phyloP scores from a whole-genome alignment of 2,329 filamentous ascomycete genomes.

The Ophiosphaerella herpotricha region DNA sequence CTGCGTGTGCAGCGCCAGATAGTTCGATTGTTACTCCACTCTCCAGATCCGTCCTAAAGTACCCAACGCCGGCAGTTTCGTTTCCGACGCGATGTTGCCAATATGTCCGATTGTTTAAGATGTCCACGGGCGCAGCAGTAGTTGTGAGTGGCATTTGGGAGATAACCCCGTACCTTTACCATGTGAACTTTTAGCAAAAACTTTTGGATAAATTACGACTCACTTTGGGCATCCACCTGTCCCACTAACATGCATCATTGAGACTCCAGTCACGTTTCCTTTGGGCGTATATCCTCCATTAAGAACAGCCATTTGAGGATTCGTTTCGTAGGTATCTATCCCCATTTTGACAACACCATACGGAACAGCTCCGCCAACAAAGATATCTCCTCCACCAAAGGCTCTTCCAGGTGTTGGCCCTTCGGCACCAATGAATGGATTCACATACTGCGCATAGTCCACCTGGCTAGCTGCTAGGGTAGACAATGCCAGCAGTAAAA shows the following conservation, averaged over 20 bases:
- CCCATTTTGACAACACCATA: constrained; percentile 44
- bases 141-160: constrained; percentile 57
- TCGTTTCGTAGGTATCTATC: constrained; percentile 40
- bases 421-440: constrained; percentile 57
- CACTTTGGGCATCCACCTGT: constrained; percentile 69
- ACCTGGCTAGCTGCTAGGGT: constrained; percentile 1
- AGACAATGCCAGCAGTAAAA: background rate
- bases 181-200: background rate
- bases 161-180: constrained; percentile 62
- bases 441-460: constrained; percentile 53
- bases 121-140: constrained; percentile 42
- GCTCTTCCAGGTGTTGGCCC: constrained; percentile 52
- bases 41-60: constrained; percentile 62
- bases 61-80: constrained; percentile 60
- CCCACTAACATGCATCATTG: constrained; percentile 44
- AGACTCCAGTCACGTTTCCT: constrained; percentile 42
- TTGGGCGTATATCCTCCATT: constrained; percentile 47
- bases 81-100: constrained; percentile 42
- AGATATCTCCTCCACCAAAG: constrained; percentile 46
- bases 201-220: background rate
- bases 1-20: constrained; percentile 60
- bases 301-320: constrained; percentile 23
- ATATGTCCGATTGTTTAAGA: constrained; percentile 49
- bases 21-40: constrained; percentile 64
- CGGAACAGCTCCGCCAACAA: constrained; percentile 39